Base-by-base conservation (phyloP, 202 grass and related monocot species). In the Brachypodium distachyon region DNA sequence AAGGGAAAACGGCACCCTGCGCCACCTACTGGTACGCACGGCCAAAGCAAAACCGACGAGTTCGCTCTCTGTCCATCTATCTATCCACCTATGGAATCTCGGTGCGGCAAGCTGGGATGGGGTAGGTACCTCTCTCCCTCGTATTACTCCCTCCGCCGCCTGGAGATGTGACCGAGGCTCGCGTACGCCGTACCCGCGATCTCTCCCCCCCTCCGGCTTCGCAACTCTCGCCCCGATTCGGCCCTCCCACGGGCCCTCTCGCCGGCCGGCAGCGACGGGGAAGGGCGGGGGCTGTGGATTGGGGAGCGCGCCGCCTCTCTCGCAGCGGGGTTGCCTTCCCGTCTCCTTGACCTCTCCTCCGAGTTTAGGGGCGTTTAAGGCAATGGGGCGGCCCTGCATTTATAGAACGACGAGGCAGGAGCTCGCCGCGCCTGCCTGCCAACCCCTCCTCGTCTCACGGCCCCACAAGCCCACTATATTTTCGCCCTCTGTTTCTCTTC, bases 41-140 rank as follows among this genome's bases (percentile, higher is more conserved):
- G 46, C 26, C 75, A 8, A 53, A 62, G 53, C 46, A 12, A 46
- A 63, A 79, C 51, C 42, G 61, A 26, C 22, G 44, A 64, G 68
- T n/a, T 12, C 6, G 6, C 47, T 50, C 19, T 44, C 38, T 4
- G 3, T 54, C 51, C 10, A 54, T 54, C 4, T 4, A 46, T 17
- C n/a, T 10, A 29, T 31, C 64, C n/a, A 22, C 19, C 3, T 25
- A 76, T 14, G 9, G 39, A 81, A 63, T 70, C 46, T 44, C 77
- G 84, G 52, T 31, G 25, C 29, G 10, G 38, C 29, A 61, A 84
- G 53, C 29, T 21, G 48, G 44, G 42, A 44, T 7, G 38, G 18
- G 27, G 25, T 34, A 57, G 84, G 2, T 88, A 83, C 85, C 85
- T 87, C 68, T 79, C 79, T 79, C 79, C 60, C 49, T 80, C 21